Evolutionary conservation across 371 early-diverging fungal genomes (phyloP), one percentile per base, ranked within the genome.

Genomic region (Mortierella sp.): DNA sequence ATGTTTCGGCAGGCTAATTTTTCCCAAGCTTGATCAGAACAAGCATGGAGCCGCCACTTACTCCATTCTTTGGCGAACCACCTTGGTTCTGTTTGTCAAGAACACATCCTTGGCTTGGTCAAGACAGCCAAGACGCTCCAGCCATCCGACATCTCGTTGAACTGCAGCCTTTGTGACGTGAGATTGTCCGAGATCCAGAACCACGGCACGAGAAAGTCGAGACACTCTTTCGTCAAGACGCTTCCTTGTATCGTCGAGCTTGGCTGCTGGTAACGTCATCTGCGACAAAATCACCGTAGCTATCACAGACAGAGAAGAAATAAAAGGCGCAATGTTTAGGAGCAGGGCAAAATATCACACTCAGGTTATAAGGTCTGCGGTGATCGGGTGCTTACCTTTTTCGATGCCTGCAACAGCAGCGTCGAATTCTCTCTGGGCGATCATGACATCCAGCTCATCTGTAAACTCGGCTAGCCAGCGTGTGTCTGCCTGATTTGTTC

Each of bases 351-450:
- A 11, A 28, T 11, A 28, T 57, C 28, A 28, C 4, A 13, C 37
- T 26, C n/a, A n/a, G n/a, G n/a, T n/a, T n/a, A n/a, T n/a, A n/a
- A n/a, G n/a, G n/a, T n/a, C n/a, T n/a, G n/a, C n/a, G n/a, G n/a
- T n/a, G n/a, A n/a, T n/a, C n/a, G n/a, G 3, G 5, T 26, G 26
- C 28, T 48, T 82, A 93, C 94, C 95, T 88, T 92, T 92, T 72
- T 95, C 94, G 71, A 97, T 91, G 72, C 91, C 89, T 2, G 83
- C 85, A 0, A 96, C 95, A 5, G 97, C 95, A n/a, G 87, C 88
- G 61, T 95, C 95, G 88, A 97, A 97, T 76, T 97, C 96, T 59
- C 97, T 89, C 43, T 96, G 91, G 3, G 97, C 97, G 87, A 98
- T 96, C 50, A 93, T 87, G 5, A 98, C 96, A 73, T 97, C 98